Conservation (phyloP, 2,329 filamentous ascomycete species). For the Pleomassaria siparia region DNA sequence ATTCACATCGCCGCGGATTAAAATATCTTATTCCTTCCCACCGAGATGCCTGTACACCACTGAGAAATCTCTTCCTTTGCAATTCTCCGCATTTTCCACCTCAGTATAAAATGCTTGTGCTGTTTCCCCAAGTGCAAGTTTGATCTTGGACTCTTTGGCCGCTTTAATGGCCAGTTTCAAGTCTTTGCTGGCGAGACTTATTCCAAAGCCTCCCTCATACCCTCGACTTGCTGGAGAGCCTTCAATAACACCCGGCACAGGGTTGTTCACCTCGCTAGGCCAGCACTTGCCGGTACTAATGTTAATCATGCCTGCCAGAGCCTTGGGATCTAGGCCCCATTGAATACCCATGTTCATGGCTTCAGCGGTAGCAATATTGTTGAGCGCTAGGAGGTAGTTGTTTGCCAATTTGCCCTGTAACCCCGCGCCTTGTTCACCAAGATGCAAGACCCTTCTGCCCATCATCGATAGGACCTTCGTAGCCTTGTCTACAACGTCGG, state of each 20-base stretch:
- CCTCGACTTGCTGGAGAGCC: constrained; percentile 73
- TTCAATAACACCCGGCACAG: constrained; percentile 80
- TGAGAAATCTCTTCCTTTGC: constrained; percentile 54
- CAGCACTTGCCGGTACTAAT: constrained; percentile 93
- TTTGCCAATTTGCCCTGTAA: constrained; percentile 93
- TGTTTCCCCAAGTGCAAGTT: constrained; percentile 48
- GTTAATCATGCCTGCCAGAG: constrained; percentile 84
- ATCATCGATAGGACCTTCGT: constrained; percentile 74
- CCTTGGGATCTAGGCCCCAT: constrained; percentile 64
- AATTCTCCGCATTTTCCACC: constrained; percentile 45
- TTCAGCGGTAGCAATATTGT: constrained; percentile 75
- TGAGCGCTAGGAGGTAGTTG: constrained; percentile 93
- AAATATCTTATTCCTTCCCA: constrained; percentile 47
- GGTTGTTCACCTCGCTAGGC: constrained; percentile 95
- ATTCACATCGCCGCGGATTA: too few species aligned
- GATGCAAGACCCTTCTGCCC: constrained; percentile 83
- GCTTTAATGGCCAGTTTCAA: constrained; percentile 52
- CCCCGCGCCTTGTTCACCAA: constrained; percentile 81
- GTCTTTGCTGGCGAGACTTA: constrained; percentile 54
- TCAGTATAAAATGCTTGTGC: constrained; percentile 51
- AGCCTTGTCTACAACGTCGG: constrained; percentile 62
- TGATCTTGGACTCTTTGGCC: constrained; percentile 47
- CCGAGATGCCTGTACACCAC: constrained; percentile 54
- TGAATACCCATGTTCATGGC: constrained; percentile 67
- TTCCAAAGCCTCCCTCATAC: constrained; percentile 58